Evolutionary conservation across 257 asterid species (phyloP), one percentile per base, ranked within the genome.

Genomic region (Solanum infundibuliforme): DNA sequence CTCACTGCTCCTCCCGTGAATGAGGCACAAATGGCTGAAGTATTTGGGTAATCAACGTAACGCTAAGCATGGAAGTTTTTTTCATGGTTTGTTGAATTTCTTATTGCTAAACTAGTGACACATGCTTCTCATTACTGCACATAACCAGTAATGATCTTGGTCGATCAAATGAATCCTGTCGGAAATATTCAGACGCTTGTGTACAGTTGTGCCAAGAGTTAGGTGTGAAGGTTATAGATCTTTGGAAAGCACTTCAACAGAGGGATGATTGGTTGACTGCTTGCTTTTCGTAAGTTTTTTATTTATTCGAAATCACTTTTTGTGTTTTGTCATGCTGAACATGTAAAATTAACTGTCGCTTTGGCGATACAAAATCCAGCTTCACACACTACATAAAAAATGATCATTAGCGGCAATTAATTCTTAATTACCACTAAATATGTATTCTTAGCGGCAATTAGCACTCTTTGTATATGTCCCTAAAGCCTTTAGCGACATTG

Each of bases 1-100:
- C 98, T 96, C 14, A 93, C 87, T 85, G 85, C 96, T 81, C 99
- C 99, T 87, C 95, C 98, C 0, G 86, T 94, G 87, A 94, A 94
- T 23, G 99, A 94, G 88, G 91, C 83, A n/a, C 91, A 74, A 87
- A 46, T 92, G 79, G 90, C 87, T 29, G 90, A 93, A 87, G 34
- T 87, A 25, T 92, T 89, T 10, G 87, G 93, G 93, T 91, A 90
- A 90, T 74, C 35, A 10, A 0, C 12, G 34, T 43, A 10, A 2
- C 21, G 48, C 32, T 69, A 36, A 83, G 25, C 29, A 32, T 87
- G 72, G 29, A 79, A 18, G 14, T 41, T 84, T 29, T 66, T 38
- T 48, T 14, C 3, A 8, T 74, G 52, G 12, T 11, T 68, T 62
- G 6, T 12, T 41, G 73, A 86, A 72, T 10, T 25, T 43, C 83